Conservation (phyloP, 495 filamentous ascomycete genomes). For the Hypoxylon fragiforme region DNA sequence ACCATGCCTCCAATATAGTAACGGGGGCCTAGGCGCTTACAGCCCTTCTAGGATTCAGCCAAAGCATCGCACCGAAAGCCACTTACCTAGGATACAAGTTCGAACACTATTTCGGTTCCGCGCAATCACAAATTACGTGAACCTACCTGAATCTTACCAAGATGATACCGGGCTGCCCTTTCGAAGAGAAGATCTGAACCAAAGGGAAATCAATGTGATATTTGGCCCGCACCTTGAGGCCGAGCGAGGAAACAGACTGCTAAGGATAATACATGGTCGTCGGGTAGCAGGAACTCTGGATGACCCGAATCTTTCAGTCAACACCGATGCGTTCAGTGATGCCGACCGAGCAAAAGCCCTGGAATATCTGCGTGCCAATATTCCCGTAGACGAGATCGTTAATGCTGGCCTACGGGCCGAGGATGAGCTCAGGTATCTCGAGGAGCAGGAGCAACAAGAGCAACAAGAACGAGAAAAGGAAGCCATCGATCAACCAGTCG, state of each 20-base stretch:
- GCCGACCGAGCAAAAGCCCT: constrained; percentile 55
- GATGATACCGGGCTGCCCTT: constrained; percentile 55
- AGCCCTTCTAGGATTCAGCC: constrained; percentile 4
- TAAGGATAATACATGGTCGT: constrained; percentile 72
- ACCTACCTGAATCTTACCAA: constrained; percentile 51
- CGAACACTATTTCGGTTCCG: constrained; percentile 36
- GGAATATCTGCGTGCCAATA: constrained; percentile 66
- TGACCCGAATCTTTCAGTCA: constrained; percentile 43
- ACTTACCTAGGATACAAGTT: constrained; percentile 27
- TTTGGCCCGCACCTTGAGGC: constrained; percentile 61
- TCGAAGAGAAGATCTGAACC: constrained; percentile 48
- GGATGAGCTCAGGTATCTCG: constrained; percentile 62
- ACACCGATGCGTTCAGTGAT: constrained; percentile 39
- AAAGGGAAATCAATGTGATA: constrained; percentile 60
- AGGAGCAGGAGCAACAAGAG: constrained; percentile 58
- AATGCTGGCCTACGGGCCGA: constrained; percentile 58
- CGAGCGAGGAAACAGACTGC: constrained; percentile 62
- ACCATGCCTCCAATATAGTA: constrained; percentile 30
- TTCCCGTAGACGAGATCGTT: constrained; percentile 76
- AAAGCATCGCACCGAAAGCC: constrained; percentile 6
- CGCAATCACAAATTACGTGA: constrained; percentile 45
- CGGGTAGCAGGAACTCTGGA: constrained; percentile 77
- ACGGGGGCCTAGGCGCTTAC: not conserved
- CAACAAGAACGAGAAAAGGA: constrained; percentile 48
- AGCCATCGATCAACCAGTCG: constrained; percentile 26